Percentiles rank a stretch among this genome's conserved stretches.
phyloP scores from a whole-genome alignment of 2,329 filamentous ascomycete species.

The Diaporthe amygdali region DNA sequence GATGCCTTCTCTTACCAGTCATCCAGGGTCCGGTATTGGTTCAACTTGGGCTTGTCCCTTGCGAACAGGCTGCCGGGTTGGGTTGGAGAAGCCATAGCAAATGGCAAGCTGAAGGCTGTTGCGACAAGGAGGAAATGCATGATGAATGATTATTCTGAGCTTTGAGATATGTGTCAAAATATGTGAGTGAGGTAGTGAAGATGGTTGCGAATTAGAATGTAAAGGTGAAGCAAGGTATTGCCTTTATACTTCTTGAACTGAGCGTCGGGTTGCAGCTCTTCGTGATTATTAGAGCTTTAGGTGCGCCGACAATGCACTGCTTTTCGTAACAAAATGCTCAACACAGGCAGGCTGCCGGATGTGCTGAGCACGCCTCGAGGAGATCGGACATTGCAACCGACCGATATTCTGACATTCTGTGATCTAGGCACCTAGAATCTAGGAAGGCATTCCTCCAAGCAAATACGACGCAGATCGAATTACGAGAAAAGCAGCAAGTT shows the following conservation, averaged over 20 bases:
- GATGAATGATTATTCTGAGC: background rate
- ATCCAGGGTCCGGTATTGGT: background rate
- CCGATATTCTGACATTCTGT: background rate
- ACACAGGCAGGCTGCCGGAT: background rate
- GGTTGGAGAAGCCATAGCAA: background rate
- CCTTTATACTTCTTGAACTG: background rate
- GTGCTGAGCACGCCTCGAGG: background rate
- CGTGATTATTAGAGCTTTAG: too few species aligned
- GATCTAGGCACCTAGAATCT: background rate
- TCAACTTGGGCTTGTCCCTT: background rate
- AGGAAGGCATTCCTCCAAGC: background rate
- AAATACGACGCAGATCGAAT: background rate
- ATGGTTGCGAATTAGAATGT: background rate
- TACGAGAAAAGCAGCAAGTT: background rate
- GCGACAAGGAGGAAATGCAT: background rate
- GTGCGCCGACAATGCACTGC: too few species aligned
- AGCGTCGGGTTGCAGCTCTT: too few species aligned
- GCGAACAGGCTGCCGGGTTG: background rate
- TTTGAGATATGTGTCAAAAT: accelerated
- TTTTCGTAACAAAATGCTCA: background rate
- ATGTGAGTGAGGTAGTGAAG: too few species aligned
- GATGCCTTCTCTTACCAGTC: background rate
- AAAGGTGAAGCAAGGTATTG: too few species aligned
- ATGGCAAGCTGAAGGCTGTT: background rate
- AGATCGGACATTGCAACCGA: background rate